These are phyloP conservation scores for Blastomyces percursus DNA, from an alignment of 2,329 filamentous ascomycete genomes.

Conservation along the genomic window DNA sequence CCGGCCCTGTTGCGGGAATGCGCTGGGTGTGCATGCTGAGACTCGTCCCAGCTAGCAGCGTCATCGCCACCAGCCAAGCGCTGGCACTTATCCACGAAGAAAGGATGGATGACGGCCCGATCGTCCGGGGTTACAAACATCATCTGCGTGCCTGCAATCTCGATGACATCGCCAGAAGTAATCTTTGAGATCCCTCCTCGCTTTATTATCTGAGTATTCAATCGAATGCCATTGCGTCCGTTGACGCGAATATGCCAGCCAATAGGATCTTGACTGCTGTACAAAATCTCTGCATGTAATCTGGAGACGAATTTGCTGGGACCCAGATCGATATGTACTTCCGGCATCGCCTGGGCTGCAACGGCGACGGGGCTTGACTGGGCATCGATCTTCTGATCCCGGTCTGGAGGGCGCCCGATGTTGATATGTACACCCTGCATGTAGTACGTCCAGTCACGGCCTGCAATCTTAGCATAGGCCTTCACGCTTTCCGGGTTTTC, in stretches of 20 bases:
- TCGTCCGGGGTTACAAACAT: conserved; percentile 90
- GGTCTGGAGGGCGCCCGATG: conserved; percentile 40
- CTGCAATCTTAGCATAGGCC: conserved; percentile 42
- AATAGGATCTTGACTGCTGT: conserved; percentile 48
- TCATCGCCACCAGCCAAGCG: conserved; percentile 33
- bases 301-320: conserved; percentile 73
- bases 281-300: conserved; percentile 63
- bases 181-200: conserved; percentile 56
- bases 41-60: conserved; percentile 27
- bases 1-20: conserved; percentile 8
- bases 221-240: conserved; percentile 79
- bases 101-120: conserved; percentile 56
- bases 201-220: conserved; percentile 64
- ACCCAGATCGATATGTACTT: conserved; percentile 77
- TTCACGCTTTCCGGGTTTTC: conserved; percentile 38
- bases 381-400: conserved; percentile 32
- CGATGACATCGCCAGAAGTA: conserved; percentile 78
- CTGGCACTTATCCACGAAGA: conserved; percentile 58
- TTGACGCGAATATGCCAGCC: conserved; percentile 79
- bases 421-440: conserved; percentile 40
- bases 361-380: conserved; percentile 38
- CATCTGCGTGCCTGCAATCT: conserved; percentile 92
- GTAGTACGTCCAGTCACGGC: conserved; percentile 43
- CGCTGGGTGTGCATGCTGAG: conserved; percentile 30
- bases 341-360: conserved; percentile 34